Percentiles rank a stretch among this genome's conserved stretches.
Evolutionary conservation across 495 filamentous ascomycete genomes (phyloP).

Genomic region (Hypoxylon rickii): DNA sequence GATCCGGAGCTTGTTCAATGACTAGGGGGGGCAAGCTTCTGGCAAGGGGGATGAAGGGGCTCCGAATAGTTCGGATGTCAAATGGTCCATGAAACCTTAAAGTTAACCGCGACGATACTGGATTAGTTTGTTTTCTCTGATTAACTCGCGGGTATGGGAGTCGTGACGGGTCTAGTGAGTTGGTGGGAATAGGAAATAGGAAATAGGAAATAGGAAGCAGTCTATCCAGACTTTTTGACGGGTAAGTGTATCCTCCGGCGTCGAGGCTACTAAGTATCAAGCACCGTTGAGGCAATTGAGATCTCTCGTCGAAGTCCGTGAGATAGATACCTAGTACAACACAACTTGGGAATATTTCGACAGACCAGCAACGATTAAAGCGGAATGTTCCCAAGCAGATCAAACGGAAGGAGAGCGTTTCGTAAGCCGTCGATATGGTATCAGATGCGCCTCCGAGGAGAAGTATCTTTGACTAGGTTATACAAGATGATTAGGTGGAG

Average conservation of each 20-base stretch:
- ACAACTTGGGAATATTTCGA: background rate
- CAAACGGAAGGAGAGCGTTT: conserved; percentile 44
- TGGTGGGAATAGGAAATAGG: too few relatives aligned
- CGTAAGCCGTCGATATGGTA: conserved; percentile 42
- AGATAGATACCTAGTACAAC: background rate
- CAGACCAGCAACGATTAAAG: conserved; percentile 3
- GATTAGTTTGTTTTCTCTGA: conserved; percentile 14
- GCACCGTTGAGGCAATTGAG: conserved; percentile 2
- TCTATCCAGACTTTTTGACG: too few relatives aligned
- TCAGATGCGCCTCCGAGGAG: conserved; percentile 40
- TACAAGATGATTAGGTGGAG: conserved; percentile 6
- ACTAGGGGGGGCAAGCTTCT: conserved; percentile 19
- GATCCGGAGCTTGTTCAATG: conserved; percentile 30
- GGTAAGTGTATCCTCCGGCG: too few relatives aligned
- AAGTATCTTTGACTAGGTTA: conserved; percentile 41
- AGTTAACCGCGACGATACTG: conserved; percentile 38
- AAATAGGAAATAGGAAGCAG: too few relatives aligned
- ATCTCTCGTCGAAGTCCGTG: conserved; percentile 10
- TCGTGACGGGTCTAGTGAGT: conserved; percentile 14
- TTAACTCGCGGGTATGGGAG: conserved; percentile 10
- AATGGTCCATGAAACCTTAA: conserved; percentile 44
- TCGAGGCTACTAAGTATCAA: too few relatives aligned
- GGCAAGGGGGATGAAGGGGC: conserved; percentile 9
- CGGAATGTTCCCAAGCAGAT: conserved; percentile 29
- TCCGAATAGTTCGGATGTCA: conserved; percentile 39